phyloP scores from a whole-genome alignment of 1,284 basidiomycete genomes.

The Ustilago loliicola region DNA sequence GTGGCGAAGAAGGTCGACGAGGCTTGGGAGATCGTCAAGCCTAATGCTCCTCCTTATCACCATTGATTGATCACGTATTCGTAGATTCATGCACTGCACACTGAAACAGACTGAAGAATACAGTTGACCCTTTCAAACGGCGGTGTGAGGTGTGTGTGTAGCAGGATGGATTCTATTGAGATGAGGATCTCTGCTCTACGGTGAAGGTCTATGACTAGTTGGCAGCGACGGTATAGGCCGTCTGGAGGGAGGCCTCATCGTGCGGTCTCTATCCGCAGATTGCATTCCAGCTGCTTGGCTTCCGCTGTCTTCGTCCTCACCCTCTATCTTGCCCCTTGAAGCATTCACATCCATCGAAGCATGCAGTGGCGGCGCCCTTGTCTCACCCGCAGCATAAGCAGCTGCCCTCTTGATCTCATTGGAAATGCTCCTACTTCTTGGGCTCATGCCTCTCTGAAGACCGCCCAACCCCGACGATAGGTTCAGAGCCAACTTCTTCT shows the following conservation, averaged over 20 bases:
- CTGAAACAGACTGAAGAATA: neutral
- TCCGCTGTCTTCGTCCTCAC: slow-evolving; percentile 9
- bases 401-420: slow-evolving; percentile 41
- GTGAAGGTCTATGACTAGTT: slow-evolving; percentile 29
- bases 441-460: slow-evolving; percentile 23
- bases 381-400: slow-evolving; percentile 16
- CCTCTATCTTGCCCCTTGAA: slow-evolving; percentile 15
- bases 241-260: slow-evolving; percentile 44
- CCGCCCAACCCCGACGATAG: slow-evolving; percentile 8
- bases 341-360: slow-evolving; percentile 25
- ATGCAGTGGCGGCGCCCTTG: slow-evolving; percentile 21
- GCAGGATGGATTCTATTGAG: neutral
- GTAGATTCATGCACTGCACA: neutral
- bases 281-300: neutral
- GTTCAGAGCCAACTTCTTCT: slow-evolving; percentile 13
- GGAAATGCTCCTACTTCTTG: slow-evolving; percentile 38
- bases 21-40: slow-evolving; percentile 57
- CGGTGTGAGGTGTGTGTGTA: neutral
- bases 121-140: neutral
- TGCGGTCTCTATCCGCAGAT: slow-evolving; percentile 27
- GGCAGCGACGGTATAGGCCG: slow-evolving; percentile 47
- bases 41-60: slow-evolving; percentile 45
- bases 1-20: slow-evolving; percentile 52
- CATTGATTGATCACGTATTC: slow-evolving; percentile 19
- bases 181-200: neutral